Conservation (phyloP, 208 protist genomes). For the Tetramitus jugosus region DNA sequence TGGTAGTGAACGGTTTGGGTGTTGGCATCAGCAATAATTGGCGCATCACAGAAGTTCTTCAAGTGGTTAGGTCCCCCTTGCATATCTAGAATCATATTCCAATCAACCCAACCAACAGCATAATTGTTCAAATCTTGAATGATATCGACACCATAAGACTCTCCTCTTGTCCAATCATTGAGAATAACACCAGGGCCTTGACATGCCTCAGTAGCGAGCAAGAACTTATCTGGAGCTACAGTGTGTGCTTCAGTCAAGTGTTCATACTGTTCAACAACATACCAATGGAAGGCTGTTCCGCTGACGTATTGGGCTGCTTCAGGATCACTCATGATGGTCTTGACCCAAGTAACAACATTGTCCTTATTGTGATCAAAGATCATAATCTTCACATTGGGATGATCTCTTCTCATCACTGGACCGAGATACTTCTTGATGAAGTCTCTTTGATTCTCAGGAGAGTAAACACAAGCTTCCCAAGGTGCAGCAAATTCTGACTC, state of each 20-base stretch:
- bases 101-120: slow-evolving; percentile 41
- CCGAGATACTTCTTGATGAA: slow-evolving; percentile 37
- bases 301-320: slow-evolving; percentile 36
- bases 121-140: slow-evolving; percentile 30
- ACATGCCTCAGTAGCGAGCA: slow-evolving; percentile 35
- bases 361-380: slow-evolving; percentile 50
- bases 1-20: slow-evolving; percentile 24
- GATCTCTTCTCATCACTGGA: slow-evolving; percentile 29
- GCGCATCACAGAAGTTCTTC: slow-evolving; percentile 35
- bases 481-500: slow-evolving; percentile 33
- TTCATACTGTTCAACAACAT: neutral
- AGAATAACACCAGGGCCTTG: neutral
- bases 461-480: slow-evolving; percentile 34
- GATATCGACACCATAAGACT: slow-evolving; percentile 41
- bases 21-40: slow-evolving; percentile 32
- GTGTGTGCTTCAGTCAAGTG: neutral
- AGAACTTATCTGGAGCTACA: slow-evolving; percentile 16
- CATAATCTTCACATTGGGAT: slow-evolving; percentile 43
- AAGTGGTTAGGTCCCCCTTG: slow-evolving; percentile 44
- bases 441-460: slow-evolving; percentile 11
- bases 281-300: slow-evolving; percentile 46
- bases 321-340: slow-evolving; percentile 32
- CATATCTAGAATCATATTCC: slow-evolving; percentile 40
- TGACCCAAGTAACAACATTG: slow-evolving; percentile 29
- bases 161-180: slow-evolving; percentile 6